Base-by-base conservation (phyloP, 495 filamentous ascomycete genomes). In the Xeromyces bisporus region DNA sequence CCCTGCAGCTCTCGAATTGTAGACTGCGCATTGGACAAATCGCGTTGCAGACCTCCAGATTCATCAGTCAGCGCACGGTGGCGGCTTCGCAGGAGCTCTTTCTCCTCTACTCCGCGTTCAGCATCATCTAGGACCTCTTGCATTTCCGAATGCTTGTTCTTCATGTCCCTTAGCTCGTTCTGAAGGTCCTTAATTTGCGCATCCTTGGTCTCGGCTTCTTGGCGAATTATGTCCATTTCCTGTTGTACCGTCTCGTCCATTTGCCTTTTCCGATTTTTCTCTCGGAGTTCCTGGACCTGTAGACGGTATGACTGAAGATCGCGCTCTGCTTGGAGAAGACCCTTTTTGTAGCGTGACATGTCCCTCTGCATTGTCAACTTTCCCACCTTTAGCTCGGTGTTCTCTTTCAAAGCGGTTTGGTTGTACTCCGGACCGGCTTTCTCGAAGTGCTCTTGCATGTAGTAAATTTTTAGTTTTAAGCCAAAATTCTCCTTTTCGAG, bases 401-500 rank as follows among this genome's bases (percentile, higher is more conserved):
- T 96, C 56, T 97, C 89, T 46, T 78, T 78, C 8, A 97, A 57
- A 0, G 91, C 81, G 13, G 71, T 69, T 41, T 87, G 77, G 47
- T 83, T 86, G 60, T 82, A 83, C 20, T 79, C 77, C 2, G 84
- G 85, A 0, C 89, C 91, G 15, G 75, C 69, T 47, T 87, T 92
- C 23, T 76, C 66, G 10, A 96, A 48, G 15, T 79, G 74, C 41
- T 94, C 82, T 52, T 87, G 84, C 16, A 97, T 62, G 43, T 87
- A 96, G 54, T 93, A 86, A 23, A 96, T 89, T 55, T 93, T 94
- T 34, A 97, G 68, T 54, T 97, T 97, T 23, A 97, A 63, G 38
- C 91, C 91, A 46, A 93, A 97, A 44, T 96, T 96, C 36, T 66
- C 64, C 58, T 96, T 97, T 50, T 96, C 83, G 37, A 96, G 84